Percentiles rank a stretch among this genome's conserved stretches.
These are phyloP conservation scores for Phanerochaete sordida DNA, from an alignment of 768 basidiomycete genomes.

Conservation along the genomic window DNA sequence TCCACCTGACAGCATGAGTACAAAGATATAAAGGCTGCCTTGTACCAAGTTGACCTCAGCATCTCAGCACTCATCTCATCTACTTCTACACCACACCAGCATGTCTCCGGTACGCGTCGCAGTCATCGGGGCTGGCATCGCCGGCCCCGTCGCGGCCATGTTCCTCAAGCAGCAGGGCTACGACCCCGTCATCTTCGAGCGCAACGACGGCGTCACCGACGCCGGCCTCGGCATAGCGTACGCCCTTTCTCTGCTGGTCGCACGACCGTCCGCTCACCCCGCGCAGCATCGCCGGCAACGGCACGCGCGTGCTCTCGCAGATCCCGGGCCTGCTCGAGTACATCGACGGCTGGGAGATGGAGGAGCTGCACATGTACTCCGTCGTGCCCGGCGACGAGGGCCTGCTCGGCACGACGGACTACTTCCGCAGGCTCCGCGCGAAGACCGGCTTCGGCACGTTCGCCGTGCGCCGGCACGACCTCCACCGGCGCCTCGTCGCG, in stretches of 20 bases:
- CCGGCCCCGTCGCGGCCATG: slow-evolving; percentile 1
- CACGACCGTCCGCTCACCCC: not conserved
- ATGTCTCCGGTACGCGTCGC: not conserved
- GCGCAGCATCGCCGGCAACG: slow-evolving; percentile 4
- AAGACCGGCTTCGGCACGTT: not conserved
- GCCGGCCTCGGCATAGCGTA: slow-evolving; percentile 31
- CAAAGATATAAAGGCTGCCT: too few species aligned
- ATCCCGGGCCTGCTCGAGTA: slow-evolving; percentile 10
- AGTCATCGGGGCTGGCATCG: not conserved
- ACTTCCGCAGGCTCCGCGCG: not conserved
- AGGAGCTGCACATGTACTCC: slow-evolving; percentile 7
- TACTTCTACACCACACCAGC: too few species aligned
- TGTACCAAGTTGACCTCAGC: too few species aligned
- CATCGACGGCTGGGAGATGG: not conserved
- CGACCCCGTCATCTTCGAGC: slow-evolving; percentile 1
- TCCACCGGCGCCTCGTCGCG: slow-evolving; percentile 29
- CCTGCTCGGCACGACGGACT: not conserved
- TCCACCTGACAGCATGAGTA: too few species aligned
- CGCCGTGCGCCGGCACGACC: slow-evolving; percentile 24
- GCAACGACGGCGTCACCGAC: slow-evolving; percentile 9
- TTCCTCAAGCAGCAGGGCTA: slow-evolving; percentile 5
- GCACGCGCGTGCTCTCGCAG: slow-evolving; percentile 3
- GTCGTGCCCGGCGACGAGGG: slow-evolving; percentile 8
- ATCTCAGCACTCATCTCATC: too few species aligned
- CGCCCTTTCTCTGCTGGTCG: not conserved